Conservation (phyloP, 495 filamentous ascomycete genomes). For the Pyronema domesticum region DNA sequence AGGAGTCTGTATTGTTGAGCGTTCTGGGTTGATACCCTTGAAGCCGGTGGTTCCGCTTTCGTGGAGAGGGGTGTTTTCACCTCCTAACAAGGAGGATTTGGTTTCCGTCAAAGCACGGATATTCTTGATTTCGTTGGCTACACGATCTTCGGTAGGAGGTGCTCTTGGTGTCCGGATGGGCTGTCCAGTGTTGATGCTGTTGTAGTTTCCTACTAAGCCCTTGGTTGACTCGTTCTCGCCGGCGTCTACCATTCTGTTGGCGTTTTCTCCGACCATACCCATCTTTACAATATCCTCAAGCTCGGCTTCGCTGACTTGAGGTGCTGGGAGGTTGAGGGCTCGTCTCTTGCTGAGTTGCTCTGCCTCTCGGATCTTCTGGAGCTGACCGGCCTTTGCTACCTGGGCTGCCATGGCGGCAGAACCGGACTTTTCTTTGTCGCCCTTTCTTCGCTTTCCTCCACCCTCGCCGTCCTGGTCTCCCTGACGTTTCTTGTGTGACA, state of each 20-base stretch:
- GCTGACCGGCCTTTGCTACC: constrained; percentile 82
- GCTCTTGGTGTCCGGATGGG: constrained; percentile 85
- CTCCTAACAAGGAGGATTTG: constrained; percentile 84
- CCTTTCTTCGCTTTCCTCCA: constrained; percentile 66
- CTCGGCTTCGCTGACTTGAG: constrained; percentile 82
- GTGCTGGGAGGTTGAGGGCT: constrained; percentile 58
- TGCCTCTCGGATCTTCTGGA: constrained; percentile 90
- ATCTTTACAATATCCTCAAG: constrained; percentile 97
- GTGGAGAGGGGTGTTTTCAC: constrained; percentile 78
- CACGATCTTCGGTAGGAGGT: constrained; percentile 79
- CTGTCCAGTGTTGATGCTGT: constrained; percentile 56
- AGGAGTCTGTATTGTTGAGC: constrained; percentile 67
- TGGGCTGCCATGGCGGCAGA: constrained; percentile 61
- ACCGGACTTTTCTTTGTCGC: constrained; percentile 50
- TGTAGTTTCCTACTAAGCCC: constrained; percentile 72
- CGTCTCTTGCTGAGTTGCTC: constrained; percentile 90
- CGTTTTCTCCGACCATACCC: constrained; percentile 84
- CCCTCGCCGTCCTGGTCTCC: constrained; percentile 69
- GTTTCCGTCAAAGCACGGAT: constrained; percentile 85
- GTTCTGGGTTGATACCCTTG: constrained; percentile 65
- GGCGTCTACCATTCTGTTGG: constrained; percentile 52
- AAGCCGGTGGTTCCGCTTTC: constrained; percentile 73
- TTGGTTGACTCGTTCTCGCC: constrained; percentile 75
- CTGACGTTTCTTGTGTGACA: constrained; percentile 89
- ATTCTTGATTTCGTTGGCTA: constrained; percentile 92